Conservation (phyloP, 1,284 basidiomycete species). For the Trichosporon asahii region DNA sequence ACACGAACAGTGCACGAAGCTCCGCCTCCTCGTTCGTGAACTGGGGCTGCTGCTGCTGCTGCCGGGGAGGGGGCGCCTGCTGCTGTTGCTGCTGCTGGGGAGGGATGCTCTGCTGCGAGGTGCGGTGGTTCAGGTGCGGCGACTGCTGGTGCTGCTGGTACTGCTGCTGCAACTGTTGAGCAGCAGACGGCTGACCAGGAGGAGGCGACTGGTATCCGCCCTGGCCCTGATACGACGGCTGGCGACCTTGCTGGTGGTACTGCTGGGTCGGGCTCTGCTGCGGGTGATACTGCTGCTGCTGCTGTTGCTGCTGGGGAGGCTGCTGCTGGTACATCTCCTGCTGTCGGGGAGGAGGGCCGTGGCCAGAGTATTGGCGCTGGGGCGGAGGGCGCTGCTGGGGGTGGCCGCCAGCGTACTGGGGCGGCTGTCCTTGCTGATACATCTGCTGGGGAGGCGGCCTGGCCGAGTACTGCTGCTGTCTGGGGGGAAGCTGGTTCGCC, state of each 20-base stretch:
- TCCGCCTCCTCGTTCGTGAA: constrained; percentile 4
- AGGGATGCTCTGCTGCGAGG: constrained; percentile 13
- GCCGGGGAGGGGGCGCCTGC: constrained; percentile 15
- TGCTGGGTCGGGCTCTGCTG: constrained; percentile 8
- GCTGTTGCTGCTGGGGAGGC: constrained; percentile 20
- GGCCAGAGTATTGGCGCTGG: constrained; percentile 1
- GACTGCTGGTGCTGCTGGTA: constrained; percentile 18
- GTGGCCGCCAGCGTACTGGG: constrained; percentile 18
- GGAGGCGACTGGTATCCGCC: constrained; percentile 14
- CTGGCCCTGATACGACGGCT: constrained; percentile 20
- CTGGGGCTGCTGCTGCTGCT: constrained; percentile 20
- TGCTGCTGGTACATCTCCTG: constrained; percentile 19
- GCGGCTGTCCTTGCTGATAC: constrained; percentile 18
- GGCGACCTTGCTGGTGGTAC: constrained; percentile 5
- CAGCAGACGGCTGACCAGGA: constrained; percentile 14
- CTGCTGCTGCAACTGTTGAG: constrained; percentile 16
- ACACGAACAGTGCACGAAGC: constrained; percentile 10
- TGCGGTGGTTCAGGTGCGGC: background rate
- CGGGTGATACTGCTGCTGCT: constrained; percentile 22
- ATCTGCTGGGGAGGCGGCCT: constrained; percentile 4
- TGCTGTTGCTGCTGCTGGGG: constrained; percentile 17
- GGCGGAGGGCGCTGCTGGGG: constrained; percentile 5
- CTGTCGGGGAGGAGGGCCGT: constrained; percentile 13
- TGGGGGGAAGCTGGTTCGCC: constrained; percentile 10
- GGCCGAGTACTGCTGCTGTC: constrained; percentile 1